These are phyloP conservation scores for Colletotrichum scovillei DNA, from an alignment of 2,329 filamentous ascomycete genomes.

Conservation along the genomic window DNA sequence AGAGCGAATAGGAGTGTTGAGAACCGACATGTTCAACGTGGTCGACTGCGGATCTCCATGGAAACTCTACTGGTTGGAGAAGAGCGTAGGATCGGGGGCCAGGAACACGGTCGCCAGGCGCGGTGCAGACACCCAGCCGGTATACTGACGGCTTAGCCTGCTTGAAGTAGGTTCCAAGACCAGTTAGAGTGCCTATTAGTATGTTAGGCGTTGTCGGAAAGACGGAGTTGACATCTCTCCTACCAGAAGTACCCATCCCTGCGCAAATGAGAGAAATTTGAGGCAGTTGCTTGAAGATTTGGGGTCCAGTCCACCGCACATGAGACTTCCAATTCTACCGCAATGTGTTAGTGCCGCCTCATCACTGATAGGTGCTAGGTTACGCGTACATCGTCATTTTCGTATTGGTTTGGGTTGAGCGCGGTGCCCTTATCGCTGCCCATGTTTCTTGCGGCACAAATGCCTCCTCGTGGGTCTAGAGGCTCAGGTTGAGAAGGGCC, in stretches of 20 bases:
- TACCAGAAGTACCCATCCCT: constrained; percentile 67
- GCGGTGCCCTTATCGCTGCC: constrained; percentile 54
- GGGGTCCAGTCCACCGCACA: constrained; percentile 68
- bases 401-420: constrained; percentile 68
- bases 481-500: constrained; percentile 70
- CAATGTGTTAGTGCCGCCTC: background rate
- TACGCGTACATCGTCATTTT: constrained; percentile 55
- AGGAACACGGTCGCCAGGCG: constrained; percentile 66
- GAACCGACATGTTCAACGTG: constrained; percentile 67
- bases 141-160: constrained; percentile 59
- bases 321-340: constrained; percentile 65
- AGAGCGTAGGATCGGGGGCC: constrained; percentile 66
- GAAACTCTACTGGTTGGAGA: constrained; percentile 63
- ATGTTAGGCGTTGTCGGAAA: background rate
- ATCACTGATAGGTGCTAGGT: too few species aligned
- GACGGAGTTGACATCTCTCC: constrained; percentile 1
- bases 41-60: constrained; percentile 68
- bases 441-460: constrained; percentile 57
- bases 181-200: constrained; percentile 55
- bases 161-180: constrained; percentile 62
- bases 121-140: constrained; percentile 64
- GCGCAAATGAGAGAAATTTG: constrained; percentile 67
- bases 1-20: constrained; percentile 62
- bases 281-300: constrained; percentile 66
- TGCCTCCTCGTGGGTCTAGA: constrained; percentile 63